Evolutionary conservation across 2,329 filamentous ascomycete species (phyloP), one percentile per base, ranked within the genome.

Genomic region (Cladophialophora exuberans): DNA sequence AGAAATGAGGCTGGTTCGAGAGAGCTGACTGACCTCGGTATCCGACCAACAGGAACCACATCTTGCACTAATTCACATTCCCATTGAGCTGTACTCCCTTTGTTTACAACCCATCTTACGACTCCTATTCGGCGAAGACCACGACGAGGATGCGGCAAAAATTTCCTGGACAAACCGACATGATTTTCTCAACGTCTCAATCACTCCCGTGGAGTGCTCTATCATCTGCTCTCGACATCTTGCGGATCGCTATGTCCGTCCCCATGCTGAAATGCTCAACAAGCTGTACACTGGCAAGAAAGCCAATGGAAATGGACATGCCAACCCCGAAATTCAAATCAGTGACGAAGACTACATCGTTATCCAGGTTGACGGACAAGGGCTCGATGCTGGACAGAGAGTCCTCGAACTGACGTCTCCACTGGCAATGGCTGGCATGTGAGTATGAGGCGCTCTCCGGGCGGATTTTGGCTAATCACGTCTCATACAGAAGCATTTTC

Each of bases 331-430:
- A 28, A 83, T 95, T 5, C 84, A 85, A 22, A 87, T 97, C 65
- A 94, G 89, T 26, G 79, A 83, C 57, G 90, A 97, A 64, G 85
- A 89, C 48, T 97, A 92, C 70, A 84, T 92, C 30, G 88, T 92
- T 28, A 89, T 97, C 70, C 90, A 91, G 60, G 90, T 99, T 57
- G 90, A 90, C 59, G 91, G 89, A 60, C 88, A 92, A 64, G 91
- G 92, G 6, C 85, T 96, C 64, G 92, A 97, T 69, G 92, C 93
- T 7, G 92, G 91, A 5, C 90, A 92, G 64, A 84, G 92, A 52
- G 93, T 99, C 5, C 83, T 97, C 65, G 93, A 97, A 68, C 74
- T 99, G 59, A 97, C 92, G 6, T 92, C 87, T 49, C 94, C 93
- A 4, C 79, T 97, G 26, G 93, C 94, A 23, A 81, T 97, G 69